Conservation (phyloP, 208 protist species). For the Crithidia fasciculata region DNA sequence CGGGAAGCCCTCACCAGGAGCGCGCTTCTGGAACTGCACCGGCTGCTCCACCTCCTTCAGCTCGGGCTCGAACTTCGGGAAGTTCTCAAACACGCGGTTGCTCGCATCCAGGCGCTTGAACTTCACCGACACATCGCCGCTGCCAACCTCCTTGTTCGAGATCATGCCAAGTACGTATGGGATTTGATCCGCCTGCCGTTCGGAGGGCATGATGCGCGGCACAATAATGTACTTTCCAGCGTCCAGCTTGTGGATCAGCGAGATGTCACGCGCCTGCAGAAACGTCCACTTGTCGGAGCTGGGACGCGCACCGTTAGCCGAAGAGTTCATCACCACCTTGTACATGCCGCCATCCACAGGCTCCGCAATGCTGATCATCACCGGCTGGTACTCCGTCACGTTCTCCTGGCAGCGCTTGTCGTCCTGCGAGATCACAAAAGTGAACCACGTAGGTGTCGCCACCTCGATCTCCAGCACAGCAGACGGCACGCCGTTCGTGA, state of each 20-base stretch:
- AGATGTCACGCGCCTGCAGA: slow-evolving; percentile 80
- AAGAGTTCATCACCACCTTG: slow-evolving; percentile 79
- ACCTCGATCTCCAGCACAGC: slow-evolving; percentile 75
- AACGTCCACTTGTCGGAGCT: slow-evolving; percentile 81
- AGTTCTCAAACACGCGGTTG: slow-evolving; percentile 84
- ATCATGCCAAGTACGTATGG: slow-evolving; percentile 68
- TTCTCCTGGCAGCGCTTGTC: slow-evolving; percentile 61
- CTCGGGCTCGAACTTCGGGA: slow-evolving; percentile 80
- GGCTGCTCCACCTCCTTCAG: slow-evolving; percentile 38
- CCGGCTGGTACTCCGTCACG: slow-evolving; percentile 67
- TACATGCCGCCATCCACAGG: slow-evolving; percentile 52
- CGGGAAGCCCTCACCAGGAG: slow-evolving; percentile 56
- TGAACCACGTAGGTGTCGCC: slow-evolving; percentile 64
- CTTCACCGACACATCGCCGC: slow-evolving; percentile 54
- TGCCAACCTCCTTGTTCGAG: slow-evolving; percentile 57
- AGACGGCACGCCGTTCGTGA: slow-evolving; percentile 67
- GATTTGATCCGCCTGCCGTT: slow-evolving; percentile 30
- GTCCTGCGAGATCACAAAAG: slow-evolving; percentile 77
- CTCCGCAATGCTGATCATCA: slow-evolving; percentile 83
- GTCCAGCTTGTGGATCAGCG: slow-evolving; percentile 73
- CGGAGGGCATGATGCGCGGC: slow-evolving; percentile 64
- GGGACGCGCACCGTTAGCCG: slow-evolving; percentile 62
- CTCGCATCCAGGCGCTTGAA: slow-evolving; percentile 64
- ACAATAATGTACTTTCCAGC: slow-evolving; percentile 73
- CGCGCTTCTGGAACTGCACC: slow-evolving; percentile 74